These are phyloP conservation scores for Thelephora ganbajun DNA, from an alignment of 768 basidiomycete genomes.

Conservation along the genomic window DNA sequence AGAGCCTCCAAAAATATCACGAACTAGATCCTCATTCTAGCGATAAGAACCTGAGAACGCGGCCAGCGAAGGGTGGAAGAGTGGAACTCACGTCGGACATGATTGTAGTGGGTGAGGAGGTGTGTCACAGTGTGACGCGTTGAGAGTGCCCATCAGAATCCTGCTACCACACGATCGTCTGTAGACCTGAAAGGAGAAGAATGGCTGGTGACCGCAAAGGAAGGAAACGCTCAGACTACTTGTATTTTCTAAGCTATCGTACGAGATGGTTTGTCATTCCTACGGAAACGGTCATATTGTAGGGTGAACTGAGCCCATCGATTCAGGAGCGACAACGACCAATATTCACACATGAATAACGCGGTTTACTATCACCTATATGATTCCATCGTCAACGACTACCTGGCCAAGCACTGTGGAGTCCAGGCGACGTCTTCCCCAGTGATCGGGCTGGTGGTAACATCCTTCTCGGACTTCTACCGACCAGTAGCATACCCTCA, in stretches of 20 bases:
- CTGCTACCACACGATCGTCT: too few relatives aligned
- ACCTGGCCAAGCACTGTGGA: constrained; percentile 53
- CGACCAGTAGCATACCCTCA: constrained; percentile 62
- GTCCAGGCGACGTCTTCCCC: constrained; percentile 35
- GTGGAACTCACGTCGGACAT: not conserved
- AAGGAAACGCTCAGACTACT: constrained; percentile 37
- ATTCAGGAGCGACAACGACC: constrained; percentile 78
- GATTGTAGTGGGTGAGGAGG: too few relatives aligned
- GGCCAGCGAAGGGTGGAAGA: not conserved
- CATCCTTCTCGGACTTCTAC: constrained; percentile 70
- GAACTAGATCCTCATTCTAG: constrained; percentile 26
- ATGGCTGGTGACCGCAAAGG: constrained; percentile 3
- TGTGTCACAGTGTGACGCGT: too few relatives aligned
- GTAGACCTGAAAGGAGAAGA: too few relatives aligned
- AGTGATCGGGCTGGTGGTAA: constrained; percentile 64
- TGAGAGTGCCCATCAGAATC: too few relatives aligned
- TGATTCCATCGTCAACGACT: constrained; percentile 72
- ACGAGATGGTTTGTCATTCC: constrained; percentile 52
- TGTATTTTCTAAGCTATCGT: constrained; percentile 44
- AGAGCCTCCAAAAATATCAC: constrained; percentile 71
- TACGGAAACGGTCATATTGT: not conserved
- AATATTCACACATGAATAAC: constrained; percentile 75
- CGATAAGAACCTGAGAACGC: not conserved
- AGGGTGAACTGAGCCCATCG: not conserved
- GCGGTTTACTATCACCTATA: constrained; percentile 70